Evolutionary conservation across 345 rosid species (phyloP).

Genomic region (Ailanthus altissimus): DNA sequence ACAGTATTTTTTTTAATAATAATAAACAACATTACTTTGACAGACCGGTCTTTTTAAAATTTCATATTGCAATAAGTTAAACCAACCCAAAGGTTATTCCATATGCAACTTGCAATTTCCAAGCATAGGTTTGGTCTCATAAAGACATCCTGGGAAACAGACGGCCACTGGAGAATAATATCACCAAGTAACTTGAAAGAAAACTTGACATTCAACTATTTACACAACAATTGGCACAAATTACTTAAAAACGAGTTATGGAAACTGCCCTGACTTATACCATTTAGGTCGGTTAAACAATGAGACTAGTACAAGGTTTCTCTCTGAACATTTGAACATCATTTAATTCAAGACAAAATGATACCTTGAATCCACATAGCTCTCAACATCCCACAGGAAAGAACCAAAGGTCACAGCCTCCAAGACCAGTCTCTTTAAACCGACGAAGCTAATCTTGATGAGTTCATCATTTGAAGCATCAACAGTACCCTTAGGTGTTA

Average conservation of each 20-base stretch:
- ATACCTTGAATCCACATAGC: constrained; percentile 91
- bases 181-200: no score
- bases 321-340: constrained; percentile 7
- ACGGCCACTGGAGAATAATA: no score
- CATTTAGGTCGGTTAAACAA: constrained; percentile 21
- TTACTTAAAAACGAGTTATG: not conserved
- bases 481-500: constrained; percentile 64
- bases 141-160: no score
- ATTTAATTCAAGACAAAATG: constrained; percentile 71
- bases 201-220: constrained; percentile 9
- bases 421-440: constrained; percentile 86
- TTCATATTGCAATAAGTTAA: no score
- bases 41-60: no score
- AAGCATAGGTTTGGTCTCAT: no score
- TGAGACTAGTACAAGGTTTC: not conserved
- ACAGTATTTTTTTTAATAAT: no score
- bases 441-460: constrained; percentile 81
- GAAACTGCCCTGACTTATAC: constrained; percentile 22
- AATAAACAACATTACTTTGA: no score
- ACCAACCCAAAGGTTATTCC: no score
- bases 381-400: constrained; percentile 97
- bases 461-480: constrained; percentile 76
- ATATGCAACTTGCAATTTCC: no score
- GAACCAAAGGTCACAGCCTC: constrained; percentile 98
- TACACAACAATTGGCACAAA: constrained; percentile 19